Percentiles rank a stretch among this genome's conserved stretches.
Evolutionary conservation across 345 rosid genomes (phyloP).

Genomic region (Salix brachista): DNA sequence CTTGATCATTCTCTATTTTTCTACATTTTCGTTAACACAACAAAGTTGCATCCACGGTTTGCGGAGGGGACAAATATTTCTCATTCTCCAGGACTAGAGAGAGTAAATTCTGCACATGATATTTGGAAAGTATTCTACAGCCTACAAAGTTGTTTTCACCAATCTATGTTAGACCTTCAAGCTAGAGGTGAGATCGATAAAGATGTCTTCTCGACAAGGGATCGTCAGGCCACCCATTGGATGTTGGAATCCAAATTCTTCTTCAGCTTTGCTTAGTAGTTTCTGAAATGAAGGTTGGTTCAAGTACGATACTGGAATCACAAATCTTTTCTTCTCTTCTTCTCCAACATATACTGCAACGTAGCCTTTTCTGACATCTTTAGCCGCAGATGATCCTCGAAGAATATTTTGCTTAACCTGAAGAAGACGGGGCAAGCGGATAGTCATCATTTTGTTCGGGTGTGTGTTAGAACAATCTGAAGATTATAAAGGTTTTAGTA

Average conservation of each 20-base stretch:
- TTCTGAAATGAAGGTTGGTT: constrained; percentile 7
- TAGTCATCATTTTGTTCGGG: neutral
- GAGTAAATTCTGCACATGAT: neutral
- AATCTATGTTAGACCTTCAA: neutral
- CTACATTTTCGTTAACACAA: too few relatives aligned
- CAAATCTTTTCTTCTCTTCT: constrained; percentile 8
- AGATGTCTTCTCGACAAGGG: constrained; percentile 12
- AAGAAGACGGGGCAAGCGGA: neutral
- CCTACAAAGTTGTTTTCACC: neutral
- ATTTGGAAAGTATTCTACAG: neutral
- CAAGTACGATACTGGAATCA: constrained; percentile 10
- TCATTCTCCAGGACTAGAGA: too few relatives aligned
- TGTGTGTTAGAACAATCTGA: neutral
- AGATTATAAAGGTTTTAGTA: neutral
- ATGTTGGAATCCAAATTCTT: constrained; percentile 16
- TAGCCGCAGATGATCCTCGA: neutral
- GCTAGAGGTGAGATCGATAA: constrained; percentile 17
- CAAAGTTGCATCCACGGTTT: too few relatives aligned
- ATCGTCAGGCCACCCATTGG: constrained; percentile 14
- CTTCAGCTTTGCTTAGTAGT: constrained; percentile 5
- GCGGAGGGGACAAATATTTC: too few relatives aligned
- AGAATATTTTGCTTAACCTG: neutral
- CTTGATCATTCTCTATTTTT: too few relatives aligned
- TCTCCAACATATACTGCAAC: constrained; percentile 12
- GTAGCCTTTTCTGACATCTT: constrained; percentile 1